Conservation (phyloP, 805 yeast genomes). For the Tetrapisispora phaffii region DNA sequence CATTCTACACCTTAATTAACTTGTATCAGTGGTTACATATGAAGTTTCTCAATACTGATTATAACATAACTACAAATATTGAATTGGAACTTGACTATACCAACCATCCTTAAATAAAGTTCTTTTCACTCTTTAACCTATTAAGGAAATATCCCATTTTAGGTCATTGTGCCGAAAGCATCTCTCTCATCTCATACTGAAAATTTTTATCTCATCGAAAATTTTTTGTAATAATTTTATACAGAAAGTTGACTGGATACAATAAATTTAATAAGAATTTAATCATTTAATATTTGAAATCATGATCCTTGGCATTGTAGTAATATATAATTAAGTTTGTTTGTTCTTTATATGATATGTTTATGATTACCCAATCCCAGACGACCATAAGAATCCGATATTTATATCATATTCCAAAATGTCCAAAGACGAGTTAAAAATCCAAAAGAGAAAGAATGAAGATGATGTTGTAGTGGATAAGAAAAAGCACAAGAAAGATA, state of each 20-base stretch:
- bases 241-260: not conserved
- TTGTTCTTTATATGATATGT: no score
- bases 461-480: conserved; percentile 24
- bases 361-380: not conserved
- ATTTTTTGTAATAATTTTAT: not conserved
- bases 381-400: not conserved
- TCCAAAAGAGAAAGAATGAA: conserved; percentile 33
- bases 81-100: no score
- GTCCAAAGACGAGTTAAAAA: conserved; percentile 32
- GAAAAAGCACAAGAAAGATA: conserved; percentile 28
- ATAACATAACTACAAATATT: no score
- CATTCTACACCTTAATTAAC: no score
- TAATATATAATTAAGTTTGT: not conserved
- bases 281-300: no score
- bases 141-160: not conserved
- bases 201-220: not conserved
- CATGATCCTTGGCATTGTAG: not conserved
- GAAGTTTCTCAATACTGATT: no score
- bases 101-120: no score
- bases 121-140: not conserved
- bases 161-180: not conserved
- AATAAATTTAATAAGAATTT: no score
- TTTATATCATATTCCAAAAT: conserved; percentile 17
- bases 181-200: not conserved
- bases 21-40: no score